Evolutionary conservation across 2,329 filamentous ascomycete species (phyloP).

Genomic region (Apiospora malaysiana): DNA sequence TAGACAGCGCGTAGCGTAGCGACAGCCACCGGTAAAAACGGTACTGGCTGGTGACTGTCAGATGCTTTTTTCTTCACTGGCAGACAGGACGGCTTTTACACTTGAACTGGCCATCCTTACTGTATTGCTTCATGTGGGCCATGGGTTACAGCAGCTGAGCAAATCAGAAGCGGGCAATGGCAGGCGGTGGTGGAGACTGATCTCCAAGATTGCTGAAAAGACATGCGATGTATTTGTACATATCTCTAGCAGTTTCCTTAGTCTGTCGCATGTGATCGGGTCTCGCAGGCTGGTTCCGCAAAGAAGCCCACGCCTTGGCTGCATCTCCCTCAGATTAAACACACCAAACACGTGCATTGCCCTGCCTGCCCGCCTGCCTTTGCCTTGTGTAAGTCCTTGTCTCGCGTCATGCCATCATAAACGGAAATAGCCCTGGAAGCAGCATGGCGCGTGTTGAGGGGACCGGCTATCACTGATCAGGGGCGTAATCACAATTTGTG

Average conservation of each 20-base stretch:
- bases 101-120: not conserved
- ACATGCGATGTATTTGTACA: conserved; percentile 17
- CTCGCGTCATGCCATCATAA: not conserved
- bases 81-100: not conserved
- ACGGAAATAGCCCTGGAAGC: not conserved
- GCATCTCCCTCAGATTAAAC: conserved; percentile 12
- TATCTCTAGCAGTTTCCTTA: not conserved
- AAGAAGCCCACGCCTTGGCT: conserved; percentile 16
- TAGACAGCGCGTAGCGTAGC: not conserved
- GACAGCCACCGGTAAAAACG: conserved; percentile 8
- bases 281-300: conserved; percentile 6
- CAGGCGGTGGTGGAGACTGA: not conserved
- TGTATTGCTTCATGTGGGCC: conserved; percentile 8
- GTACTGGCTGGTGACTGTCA: conserved; percentile 12
- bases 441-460: not conserved
- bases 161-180: not conserved
- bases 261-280: conserved; percentile 12
- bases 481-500: conserved; percentile 13
- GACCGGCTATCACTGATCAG: not conserved
- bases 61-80: conserved; percentile 3
- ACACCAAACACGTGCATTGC: conserved; percentile 15
- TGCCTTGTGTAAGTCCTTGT: conserved; percentile 6
- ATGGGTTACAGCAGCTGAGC: not conserved
- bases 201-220: conserved; percentile 9
- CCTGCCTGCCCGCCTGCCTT: not conserved